Conservation (phyloP, 371 early-diverging fungal genomes). For the Amoeboradix gromovi region DNA sequence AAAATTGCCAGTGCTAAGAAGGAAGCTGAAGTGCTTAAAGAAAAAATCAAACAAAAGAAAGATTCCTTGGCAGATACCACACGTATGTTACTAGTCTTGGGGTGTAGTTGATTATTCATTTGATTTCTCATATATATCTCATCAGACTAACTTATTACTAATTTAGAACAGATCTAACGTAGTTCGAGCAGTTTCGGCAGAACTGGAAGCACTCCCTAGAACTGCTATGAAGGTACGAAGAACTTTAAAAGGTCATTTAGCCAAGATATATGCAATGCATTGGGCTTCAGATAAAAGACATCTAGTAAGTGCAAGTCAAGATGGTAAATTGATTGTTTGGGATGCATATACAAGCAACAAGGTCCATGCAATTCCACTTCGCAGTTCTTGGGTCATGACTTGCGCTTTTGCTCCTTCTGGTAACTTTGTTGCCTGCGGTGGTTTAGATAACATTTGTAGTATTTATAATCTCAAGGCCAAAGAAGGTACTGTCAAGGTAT, state of each 20-base stretch:
- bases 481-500: slow-evolving; percentile 63
- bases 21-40: slow-evolving; percentile 79
- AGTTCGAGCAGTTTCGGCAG: slow-evolving; percentile 5
- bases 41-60: slow-evolving; percentile 66
- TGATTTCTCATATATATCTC: neutral
- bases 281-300: slow-evolving; percentile 83
- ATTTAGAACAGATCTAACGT: neutral
- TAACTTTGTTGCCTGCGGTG: slow-evolving; percentile 91
- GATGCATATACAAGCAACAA: slow-evolving; percentile 91
- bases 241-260: slow-evolving; percentile 84
- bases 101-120: neutral
- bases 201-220: slow-evolving; percentile 43
- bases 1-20: slow-evolving; percentile 59
- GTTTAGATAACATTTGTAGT: slow-evolving; percentile 87
- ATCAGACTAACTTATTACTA: neutral
- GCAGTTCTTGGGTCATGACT: slow-evolving; percentile 97
- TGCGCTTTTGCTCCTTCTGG: slow-evolving; percentile 93
- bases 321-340: slow-evolving; percentile 94
- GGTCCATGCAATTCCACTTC: slow-evolving; percentile 77
- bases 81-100: neutral
- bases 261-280: slow-evolving; percentile 95
- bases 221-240: slow-evolving; percentile 74
- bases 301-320: slow-evolving; percentile 86
- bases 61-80: slow-evolving; percentile 51
- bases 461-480: slow-evolving; percentile 71